Percentiles rank a stretch among this genome's conserved stretches.
phyloP scores from a whole-genome alignment of 768 basidiomycete species.

The Auricularia cornea region DNA sequence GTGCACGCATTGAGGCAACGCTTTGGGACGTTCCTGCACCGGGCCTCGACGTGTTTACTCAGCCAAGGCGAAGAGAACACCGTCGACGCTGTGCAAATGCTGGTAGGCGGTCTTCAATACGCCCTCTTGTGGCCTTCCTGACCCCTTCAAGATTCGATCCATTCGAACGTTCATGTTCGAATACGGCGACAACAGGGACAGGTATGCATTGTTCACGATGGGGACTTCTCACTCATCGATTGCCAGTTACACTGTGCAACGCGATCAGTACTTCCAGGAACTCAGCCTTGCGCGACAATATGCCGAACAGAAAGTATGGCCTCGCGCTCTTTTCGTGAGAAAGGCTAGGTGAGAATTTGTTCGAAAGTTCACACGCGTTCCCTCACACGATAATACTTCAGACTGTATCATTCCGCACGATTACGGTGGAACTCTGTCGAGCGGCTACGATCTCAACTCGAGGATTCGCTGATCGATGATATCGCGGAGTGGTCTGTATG shows the following conservation, averaged over 20 bases:
- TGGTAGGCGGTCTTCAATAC: conserved; percentile 35
- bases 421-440: conserved; percentile 70
- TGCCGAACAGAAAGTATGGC: conserved; percentile 68
- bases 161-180: conserved; percentile 66
- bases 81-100: conserved; percentile 68
- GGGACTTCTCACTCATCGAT: no score
- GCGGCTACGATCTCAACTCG: conserved; percentile 47
- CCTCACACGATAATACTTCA: neutral
- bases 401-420: conserved; percentile 45
- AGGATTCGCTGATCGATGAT: conserved; percentile 62
- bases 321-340: conserved; percentile 59
- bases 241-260: conserved; percentile 32
- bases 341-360: conserved; percentile 46
- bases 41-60: conserved; percentile 56
- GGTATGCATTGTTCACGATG: no score
- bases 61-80: conserved; percentile 74
- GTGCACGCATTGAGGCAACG: conserved; percentile 47
- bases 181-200: conserved; percentile 64
- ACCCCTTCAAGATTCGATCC: conserved; percentile 43
- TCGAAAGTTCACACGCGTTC: neutral
- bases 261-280: conserved; percentile 50
- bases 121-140: neutral
- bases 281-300: conserved; percentile 59
- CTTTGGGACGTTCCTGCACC: conserved; percentile 63
- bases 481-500: conserved; percentile 69